Evolutionary conservation across 1,139 yeast species (phyloP).

Genomic region (Sugiyamaella castrensis): DNA sequence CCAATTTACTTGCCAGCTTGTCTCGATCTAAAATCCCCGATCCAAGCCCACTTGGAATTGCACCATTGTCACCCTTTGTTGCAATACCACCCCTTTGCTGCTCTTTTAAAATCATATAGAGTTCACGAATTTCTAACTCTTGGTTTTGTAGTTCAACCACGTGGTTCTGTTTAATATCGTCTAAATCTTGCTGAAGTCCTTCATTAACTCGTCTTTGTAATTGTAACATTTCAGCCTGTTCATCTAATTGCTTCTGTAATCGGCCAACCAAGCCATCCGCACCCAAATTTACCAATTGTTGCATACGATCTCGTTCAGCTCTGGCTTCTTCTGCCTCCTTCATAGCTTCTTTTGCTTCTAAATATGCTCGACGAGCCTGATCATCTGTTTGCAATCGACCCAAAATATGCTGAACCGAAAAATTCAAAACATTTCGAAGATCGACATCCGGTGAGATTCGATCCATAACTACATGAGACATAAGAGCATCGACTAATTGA

Average conservation of each 20-base stretch:
- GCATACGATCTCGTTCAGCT: conserved; percentile 80
- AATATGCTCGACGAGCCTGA: conserved; percentile 73
- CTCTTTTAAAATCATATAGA: conserved; percentile 61
- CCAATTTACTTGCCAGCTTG: conserved; percentile 45
- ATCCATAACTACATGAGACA: conserved; percentile 71
- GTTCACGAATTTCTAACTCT: conserved; percentile 84
- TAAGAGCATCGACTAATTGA: conserved; percentile 76
- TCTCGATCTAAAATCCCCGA: conserved; percentile 39
- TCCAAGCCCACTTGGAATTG: not conserved
- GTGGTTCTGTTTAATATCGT: conserved; percentile 64
- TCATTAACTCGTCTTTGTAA: conserved; percentile 68
- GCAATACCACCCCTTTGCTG: conserved; percentile 36
- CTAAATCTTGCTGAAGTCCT: conserved; percentile 62
- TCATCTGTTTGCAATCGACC: conserved; percentile 88
- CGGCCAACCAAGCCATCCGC: conserved; percentile 80
- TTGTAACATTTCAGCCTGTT: conserved; percentile 64
- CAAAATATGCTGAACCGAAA: conserved; percentile 75
- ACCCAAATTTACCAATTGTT: conserved; percentile 71
- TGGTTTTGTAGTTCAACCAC: conserved; percentile 78
- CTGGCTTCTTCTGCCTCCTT: conserved; percentile 74
- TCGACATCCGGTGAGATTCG: conserved; percentile 50
- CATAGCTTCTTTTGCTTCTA: conserved; percentile 66
- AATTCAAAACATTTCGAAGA: conserved; percentile 72
- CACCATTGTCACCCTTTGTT: conserved; percentile 38
- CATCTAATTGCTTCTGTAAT: conserved; percentile 65